Conservation (phyloP, 306 rosid genomes). For the Carpinus fangiana region DNA sequence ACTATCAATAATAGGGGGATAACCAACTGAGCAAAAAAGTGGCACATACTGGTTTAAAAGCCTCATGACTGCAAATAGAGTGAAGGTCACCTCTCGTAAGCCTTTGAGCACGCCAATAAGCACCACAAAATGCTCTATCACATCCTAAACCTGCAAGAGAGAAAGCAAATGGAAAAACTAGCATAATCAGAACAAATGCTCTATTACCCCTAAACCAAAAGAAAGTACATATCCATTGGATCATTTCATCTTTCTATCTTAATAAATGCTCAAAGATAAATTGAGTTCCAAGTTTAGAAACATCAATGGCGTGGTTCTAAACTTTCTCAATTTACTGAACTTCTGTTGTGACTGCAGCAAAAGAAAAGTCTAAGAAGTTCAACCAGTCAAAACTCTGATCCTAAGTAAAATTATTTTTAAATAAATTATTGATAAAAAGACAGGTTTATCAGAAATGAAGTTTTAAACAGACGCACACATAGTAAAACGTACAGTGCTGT, state of each 20-base stretch:
- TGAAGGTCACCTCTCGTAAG: constrained; percentile 43
- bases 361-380: not conserved
- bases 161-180: constrained; percentile 11
- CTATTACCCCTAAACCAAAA: constrained; percentile 15
- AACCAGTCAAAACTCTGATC: not conserved
- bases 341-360: not conserved
- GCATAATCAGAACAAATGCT: constrained; percentile 10
- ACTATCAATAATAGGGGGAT: not conserved
- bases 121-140: constrained; percentile 87
- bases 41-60: constrained; percentile 64
- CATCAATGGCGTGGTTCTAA: not conserved
- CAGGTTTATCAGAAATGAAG: too few species aligned
- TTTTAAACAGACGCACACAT: not conserved
- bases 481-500: constrained; percentile 70
- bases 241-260: constrained; percentile 5
- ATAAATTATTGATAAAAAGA: constrained; percentile 9
- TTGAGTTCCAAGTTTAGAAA: not conserved
- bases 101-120: constrained; percentile 71
- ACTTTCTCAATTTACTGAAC: not conserved
- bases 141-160: constrained; percentile 72
- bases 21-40: constrained; percentile 16
- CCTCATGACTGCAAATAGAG: constrained; percentile 61
- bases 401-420: not conserved
- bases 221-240: constrained; percentile 17
- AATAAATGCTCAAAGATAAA: not conserved